Evolutionary conservation across 768 basidiomycete species (phyloP), one percentile per base, ranked within the genome.

Genomic region (Trametes punicea): DNA sequence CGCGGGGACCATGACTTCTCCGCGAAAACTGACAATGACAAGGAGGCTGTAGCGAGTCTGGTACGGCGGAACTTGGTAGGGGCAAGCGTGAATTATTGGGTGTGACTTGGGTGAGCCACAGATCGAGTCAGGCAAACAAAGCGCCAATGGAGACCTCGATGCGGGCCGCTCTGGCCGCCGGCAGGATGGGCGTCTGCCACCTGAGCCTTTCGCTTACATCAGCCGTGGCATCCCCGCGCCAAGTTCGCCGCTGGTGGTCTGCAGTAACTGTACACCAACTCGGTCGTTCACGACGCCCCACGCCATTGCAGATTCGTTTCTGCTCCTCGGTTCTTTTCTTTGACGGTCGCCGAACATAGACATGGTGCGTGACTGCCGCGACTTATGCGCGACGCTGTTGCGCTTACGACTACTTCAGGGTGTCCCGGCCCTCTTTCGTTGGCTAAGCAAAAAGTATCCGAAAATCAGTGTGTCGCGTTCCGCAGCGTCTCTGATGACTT

Each of bases 401-500:
- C 54, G 60, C 10, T 56, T 6, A 58, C 23, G 10, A 31, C 13
- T 4, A 38, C 20, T 18, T 34, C 62, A 96, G 95, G 95, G 95
- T 85, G 95, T 98, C 60, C 95, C 95, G 57, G 96, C 96, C 44
- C 81, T 98, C 60, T 98, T 98, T 75, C 86, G 96, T 69, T 99
- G 96, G 95, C 80, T 98, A 56, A 97, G 93, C 71, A 95, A 89
- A 78, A 98, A 98, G 73, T 99, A 99, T 71, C 94, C 96, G 48
- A 98, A 93, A 80, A 98, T 96, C 66, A 85, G 93, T 90, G 56
- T 51, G 86, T 77, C 23, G 11, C 38, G 11, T 39, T 9, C 5
- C 9, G 10, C 50, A 27, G 40, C 59, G 10, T 6, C 25, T 16
- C 46, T 6, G n/a, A 31, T 33, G 30, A 44, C 18, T 9, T 20